These are phyloP conservation scores for Dillenia suffruticosa DNA, from an alignment of 164 flowering plant genomes.

Conservation along the genomic window DNA sequence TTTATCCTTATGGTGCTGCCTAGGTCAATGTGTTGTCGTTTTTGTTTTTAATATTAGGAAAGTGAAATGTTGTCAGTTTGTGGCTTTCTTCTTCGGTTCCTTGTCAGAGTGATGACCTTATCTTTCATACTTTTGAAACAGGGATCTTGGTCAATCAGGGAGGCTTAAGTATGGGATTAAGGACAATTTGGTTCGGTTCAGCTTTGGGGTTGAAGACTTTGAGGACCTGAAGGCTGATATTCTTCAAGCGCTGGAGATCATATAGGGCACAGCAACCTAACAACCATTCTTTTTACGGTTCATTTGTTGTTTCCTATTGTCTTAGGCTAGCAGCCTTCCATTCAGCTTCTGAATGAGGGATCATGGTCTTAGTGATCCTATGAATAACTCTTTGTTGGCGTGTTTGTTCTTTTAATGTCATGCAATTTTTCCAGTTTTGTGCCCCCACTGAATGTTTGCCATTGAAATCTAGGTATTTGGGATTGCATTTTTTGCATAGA, in stretches of 20 bases:
- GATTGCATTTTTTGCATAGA: no score
- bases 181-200: slow-evolving; percentile 92
- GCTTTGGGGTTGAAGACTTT: slow-evolving; percentile 92
- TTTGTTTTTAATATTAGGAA: no score
- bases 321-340: background rate
- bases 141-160: slow-evolving; percentile 75
- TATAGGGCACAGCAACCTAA: slow-evolving; percentile 30
- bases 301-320: background rate
- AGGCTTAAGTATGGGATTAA: slow-evolving; percentile 73
- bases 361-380: background rate
- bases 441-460: no score
- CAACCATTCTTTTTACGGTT: background rate
- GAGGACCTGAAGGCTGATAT: slow-evolving; percentile 87
- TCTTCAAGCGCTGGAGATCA: slow-evolving; percentile 74
- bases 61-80: no score
- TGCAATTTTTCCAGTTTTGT: no score
- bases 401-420: no score
- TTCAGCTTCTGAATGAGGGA: background rate
- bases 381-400: no score
- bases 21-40: no score
- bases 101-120: background rate
- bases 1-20: no score
- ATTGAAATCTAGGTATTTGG: no score
- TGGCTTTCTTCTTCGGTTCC: no score
- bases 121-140: slow-evolving; percentile 15